phyloP scores from a whole-genome alignment of 768 basidiomycete genomes.

The Podaxis carcinomalis region DNA sequence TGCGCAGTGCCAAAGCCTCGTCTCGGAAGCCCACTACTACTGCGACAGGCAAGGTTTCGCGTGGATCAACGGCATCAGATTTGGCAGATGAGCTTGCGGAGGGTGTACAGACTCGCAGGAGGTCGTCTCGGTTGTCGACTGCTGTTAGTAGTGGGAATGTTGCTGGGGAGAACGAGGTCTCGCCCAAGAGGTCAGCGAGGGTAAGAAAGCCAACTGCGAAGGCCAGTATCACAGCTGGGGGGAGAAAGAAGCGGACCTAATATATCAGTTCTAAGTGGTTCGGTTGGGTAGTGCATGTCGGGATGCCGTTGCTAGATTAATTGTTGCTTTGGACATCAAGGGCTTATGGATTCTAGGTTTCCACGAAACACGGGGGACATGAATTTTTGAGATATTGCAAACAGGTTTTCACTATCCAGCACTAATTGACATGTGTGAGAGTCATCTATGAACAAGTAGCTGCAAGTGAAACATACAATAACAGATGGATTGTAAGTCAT shows the following conservation, averaged over 20 bases:
- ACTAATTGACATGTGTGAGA: no score
- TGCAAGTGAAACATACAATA: no score
- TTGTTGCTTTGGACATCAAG: no score
- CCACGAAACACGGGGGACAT: no score
- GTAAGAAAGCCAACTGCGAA: conserved; percentile 8
- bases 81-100: conserved; percentile 27
- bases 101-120: conserved; percentile 33
- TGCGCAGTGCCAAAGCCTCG: conserved; percentile 30
- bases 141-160: conserved; percentile 16
- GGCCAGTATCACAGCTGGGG: neutral
- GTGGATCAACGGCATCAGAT: conserved; percentile 23
- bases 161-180: conserved; percentile 22
- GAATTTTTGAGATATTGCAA: no score
- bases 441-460: no score
- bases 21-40: conserved; percentile 13
- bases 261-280: neutral
- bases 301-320: no score
- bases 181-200: conserved; percentile 17
- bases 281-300: no score
- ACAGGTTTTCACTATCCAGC: no score
- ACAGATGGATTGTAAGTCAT: no score
- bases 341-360: no score
- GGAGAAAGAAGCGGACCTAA: conserved; percentile 16
- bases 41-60: conserved; percentile 12
- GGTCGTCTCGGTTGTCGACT: conserved; percentile 38